Base-by-base conservation (phyloP, 192 early-diverging fungal species). In the Rhizophagus clarus region DNA sequence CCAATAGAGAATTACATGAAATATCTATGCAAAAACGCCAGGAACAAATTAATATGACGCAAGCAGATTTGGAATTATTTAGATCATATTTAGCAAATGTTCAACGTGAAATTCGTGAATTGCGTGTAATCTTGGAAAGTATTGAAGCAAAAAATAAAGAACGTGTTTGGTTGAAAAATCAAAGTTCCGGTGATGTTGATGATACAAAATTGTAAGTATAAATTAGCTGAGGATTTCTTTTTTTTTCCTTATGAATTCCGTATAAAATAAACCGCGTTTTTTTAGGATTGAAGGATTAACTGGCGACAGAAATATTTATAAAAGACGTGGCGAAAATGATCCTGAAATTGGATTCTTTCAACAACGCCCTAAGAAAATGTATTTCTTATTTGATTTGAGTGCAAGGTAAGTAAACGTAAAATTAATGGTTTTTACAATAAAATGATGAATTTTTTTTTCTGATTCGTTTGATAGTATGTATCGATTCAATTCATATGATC, bases 101-200 rank as follows among this genome's bases (percentile, higher is more conserved):
- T 8, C 84, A 87, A 24, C 89, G 88, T 22, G 92, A 94, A 81
- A 88, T 95, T 49, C 88, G 90, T 24, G 91, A 94, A 80, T 84
- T 95, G 1, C 89, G 92, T 56, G 92, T 93, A 2, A 91, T 94
- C n/a, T 77, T 95, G 14, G 93, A 94, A 79, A 87, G 90, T 29
- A 90, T 91, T 45, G 92, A 94, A 75, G 90, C 92, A 61, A 94
- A 92, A 82, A 90, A 94, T 51, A 94, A 94, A 80, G 94, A 96
- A 76, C 90, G 94, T 12, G 90, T 93, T 15, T 96, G 94, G 94
- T 84, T 96, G 24, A 89, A 91, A 73, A 94, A 93, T 80, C 93
- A 95, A 80, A 90, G 88, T 32, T 90, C 92, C 20, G 94, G 94
- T 28, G 94, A 95, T 74, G 72, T 95, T 67, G 94, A 95, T 72